Evolutionary conservation across 108 stramenopile genomes (phyloP), one percentile per base, ranked within the genome.

Genomic region (Chaetoceros muelleri): DNA sequence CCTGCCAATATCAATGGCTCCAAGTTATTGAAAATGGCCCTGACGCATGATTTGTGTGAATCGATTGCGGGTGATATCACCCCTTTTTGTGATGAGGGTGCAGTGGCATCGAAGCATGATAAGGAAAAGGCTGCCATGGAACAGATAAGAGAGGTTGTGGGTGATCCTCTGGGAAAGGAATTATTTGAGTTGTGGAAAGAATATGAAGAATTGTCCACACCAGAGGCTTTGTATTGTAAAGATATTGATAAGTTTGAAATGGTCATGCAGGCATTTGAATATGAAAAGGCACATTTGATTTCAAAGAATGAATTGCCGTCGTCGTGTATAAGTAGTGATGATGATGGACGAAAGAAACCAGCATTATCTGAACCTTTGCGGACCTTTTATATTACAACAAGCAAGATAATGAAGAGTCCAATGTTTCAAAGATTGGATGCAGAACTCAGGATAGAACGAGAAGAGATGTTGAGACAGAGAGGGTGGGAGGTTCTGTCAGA

Each of bases 221-320:
- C 55, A 30, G 86, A 92, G 58, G 72, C 86, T 5, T 58, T 52
- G 30, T 55, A 81, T 7, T 67, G 77, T 34, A 87, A 87, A 59
- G 86, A 92, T 58, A 71, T 92, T 55, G 90, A 92, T 59, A 85
- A 85, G 48, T 71, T 85, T 53, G 90, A 92, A 69, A 92, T 92
- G 86, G 77, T 85, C 40, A 59, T 92, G 57, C 84, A 85, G 53
- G 90, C 90, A 17, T 61, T 75, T 28, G 86, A 85, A 60, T 92
- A 92, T 57, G 90, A 92, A 65, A 49, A 63, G 13, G 78, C 83
- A 28, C 53, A 59, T 34, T 28, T 58, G 23, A 23, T 21, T 46
- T 10, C 20, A 17, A 53, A 65, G 31, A n/a, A n/a, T n/a, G n/a
- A n/a, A n/a, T n/a, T n/a, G n/a, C n/a, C n/a, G n/a, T n/a, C n/a